Percentiles rank a stretch among this genome's conserved stretches.
These are phyloP conservation scores for Colletotrichum phormii DNA, from an alignment of 2,329 filamentous ascomycete genomes.

Conservation along the genomic window DNA sequence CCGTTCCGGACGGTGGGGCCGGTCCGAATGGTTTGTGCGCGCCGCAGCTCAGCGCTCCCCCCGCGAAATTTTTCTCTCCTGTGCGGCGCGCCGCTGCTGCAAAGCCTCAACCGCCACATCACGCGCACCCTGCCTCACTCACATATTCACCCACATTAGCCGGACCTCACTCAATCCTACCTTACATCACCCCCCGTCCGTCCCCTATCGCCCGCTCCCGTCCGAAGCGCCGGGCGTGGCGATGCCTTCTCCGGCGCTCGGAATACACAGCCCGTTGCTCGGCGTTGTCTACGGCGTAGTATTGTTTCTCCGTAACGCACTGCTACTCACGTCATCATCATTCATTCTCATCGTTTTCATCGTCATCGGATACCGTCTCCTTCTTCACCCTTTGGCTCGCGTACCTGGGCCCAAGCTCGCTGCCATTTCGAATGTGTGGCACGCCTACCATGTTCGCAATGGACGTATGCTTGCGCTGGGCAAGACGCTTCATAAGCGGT, in stretches of 20 bases:
- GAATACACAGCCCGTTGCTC: constrained; percentile 7
- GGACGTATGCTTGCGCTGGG: constrained; percentile 56
- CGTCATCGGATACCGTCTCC: constrained; percentile 50
- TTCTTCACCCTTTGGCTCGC: constrained; percentile 56
- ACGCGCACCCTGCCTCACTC: constrained; percentile 6
- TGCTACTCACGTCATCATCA: not conserved
- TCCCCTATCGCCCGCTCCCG: not conserved
- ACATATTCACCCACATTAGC: not conserved
- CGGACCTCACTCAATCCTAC: not conserved
- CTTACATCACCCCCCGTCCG: not conserved
- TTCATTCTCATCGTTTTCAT: not conserved
- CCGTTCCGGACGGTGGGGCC: constrained; percentile 21
- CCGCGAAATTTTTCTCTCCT: constrained; percentile 5
- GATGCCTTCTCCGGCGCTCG: constrained; percentile 26
- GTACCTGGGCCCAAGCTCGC: constrained; percentile 61
- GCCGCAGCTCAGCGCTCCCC: constrained; percentile 15
- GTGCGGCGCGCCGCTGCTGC: constrained; percentile 5
- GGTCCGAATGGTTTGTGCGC: constrained; percentile 10
- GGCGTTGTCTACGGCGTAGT: not conserved
- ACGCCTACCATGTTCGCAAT: constrained; percentile 57
- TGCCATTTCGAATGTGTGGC: constrained; percentile 60
- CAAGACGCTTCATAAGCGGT: constrained; percentile 55
- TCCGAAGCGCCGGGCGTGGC: constrained; percentile 21
- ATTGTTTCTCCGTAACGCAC: not conserved
- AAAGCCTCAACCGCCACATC: constrained; percentile 32